These are phyloP conservation scores for Myriosclerotinia duriaeana DNA, from an alignment of 2,329 filamentous ascomycete species.

Conservation along the genomic window DNA sequence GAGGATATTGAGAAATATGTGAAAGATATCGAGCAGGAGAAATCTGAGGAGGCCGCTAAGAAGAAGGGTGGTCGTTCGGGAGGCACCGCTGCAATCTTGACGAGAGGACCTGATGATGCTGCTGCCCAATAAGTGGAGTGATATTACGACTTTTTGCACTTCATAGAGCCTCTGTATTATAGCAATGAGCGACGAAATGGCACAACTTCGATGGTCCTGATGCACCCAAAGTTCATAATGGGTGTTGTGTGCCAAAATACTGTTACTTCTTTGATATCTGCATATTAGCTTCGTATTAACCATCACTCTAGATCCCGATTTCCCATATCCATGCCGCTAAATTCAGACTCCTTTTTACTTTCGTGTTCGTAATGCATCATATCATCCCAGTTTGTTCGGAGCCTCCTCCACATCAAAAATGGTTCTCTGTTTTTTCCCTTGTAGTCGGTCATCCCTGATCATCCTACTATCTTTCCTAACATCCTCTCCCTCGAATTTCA, in stretches of 20 bases:
- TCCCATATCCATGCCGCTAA: constrained; percentile 36
- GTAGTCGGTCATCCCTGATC: constrained; percentile 85
- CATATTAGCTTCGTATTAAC: constrained; percentile 14
- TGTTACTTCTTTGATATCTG: background rate
- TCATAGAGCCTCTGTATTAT: constrained; percentile 41
- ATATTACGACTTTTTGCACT: constrained; percentile 29
- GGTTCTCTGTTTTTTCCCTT: constrained; percentile 55
- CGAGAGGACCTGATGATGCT: constrained; percentile 53
- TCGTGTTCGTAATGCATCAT: background rate
- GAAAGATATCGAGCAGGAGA: constrained; percentile 98
- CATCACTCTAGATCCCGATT: background rate
- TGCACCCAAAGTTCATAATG: constrained; percentile 7
- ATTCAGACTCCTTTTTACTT: constrained; percentile 29
- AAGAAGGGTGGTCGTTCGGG: constrained; percentile 82
- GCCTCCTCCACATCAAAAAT: constrained; percentile 77
- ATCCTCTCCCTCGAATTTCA: constrained; percentile 91
- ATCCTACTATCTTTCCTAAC: constrained; percentile 82
- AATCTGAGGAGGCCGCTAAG: constrained; percentile 96
- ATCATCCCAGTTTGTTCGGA: constrained; percentile 72
- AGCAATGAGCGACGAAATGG: constrained; percentile 39
- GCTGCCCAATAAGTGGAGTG: constrained; percentile 29
- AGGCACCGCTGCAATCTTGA: constrained; percentile 73
- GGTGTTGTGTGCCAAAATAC: background rate
- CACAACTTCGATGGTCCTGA: constrained; percentile 8
- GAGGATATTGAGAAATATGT: constrained; percentile 97